Evolutionary conservation across 2,329 filamentous ascomycete genomes (phyloP), one percentile per base, ranked within the genome.

Genomic region (Cercospora sesami): DNA sequence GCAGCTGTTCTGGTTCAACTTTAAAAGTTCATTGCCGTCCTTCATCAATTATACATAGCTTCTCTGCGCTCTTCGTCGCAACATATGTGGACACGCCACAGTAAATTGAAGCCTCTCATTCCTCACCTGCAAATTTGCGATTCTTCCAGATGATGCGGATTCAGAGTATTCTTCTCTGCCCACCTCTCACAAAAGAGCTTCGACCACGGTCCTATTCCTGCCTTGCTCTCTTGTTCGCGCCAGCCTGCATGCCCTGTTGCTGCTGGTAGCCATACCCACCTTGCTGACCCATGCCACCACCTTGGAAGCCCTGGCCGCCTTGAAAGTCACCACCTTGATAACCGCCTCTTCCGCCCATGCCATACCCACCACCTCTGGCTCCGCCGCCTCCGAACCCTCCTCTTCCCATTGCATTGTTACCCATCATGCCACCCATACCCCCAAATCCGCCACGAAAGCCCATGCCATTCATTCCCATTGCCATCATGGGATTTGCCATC

Each of bases 251-350:
- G 12, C 62, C 62, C 23, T 66, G 58, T 12, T 83, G 82, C 78
- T 82, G 80, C 80, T 82, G 66, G 79, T 81, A 59, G 16, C 63
- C 68, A 6, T 51, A 64, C 31, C 64, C 63, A 26, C 63, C 60
- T 18, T 66, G 51, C 12, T 63, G 45, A 80, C 82, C 83, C 84
- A 84, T 63, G 45, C 45, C 45, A 51, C 45, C 45, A 51, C 45
- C 45, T 80, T 81, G 66, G 33, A 64, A 81, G 80, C 84, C 86
- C 83, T 21, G 78, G 5, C 63, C 61, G 7, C 48, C 48, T 42
- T 55, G 48, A 30, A 57, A 64, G 33, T 84, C 86, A 86, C 33
- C 81, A 82, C 79, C 84, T 84, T 48, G 80, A 80, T 18, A 81
- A 81, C 83, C 85, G 83, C 58, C 81, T 64, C 62, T 31, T 16